Conservation (phyloP, 2,329 filamentous ascomycete species). For the Graphilbum sp. region DNA sequence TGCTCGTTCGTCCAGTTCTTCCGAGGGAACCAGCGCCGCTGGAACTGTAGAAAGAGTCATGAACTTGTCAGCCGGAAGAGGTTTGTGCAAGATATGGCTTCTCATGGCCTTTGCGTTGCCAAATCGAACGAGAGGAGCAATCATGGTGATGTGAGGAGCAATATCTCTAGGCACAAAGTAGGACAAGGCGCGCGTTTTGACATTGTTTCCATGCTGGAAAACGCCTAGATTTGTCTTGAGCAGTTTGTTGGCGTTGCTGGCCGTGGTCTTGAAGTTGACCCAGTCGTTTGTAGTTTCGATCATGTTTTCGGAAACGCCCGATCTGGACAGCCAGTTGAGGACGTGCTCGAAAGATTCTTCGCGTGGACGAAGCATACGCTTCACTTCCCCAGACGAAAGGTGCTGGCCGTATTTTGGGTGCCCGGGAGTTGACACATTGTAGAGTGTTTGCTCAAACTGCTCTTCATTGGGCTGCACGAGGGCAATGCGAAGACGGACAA, state of each 20-base stretch:
- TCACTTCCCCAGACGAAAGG: slow-evolving; percentile 28
- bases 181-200: slow-evolving; percentile 16
- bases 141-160: slow-evolving; percentile 22
- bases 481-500: slow-evolving; percentile 9
- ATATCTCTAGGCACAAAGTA: slow-evolving; percentile 19
- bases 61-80: not conserved
- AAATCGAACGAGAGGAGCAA: slow-evolving; percentile 31
- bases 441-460: slow-evolving; percentile 14
- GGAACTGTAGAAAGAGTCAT: too few relatives aligned
- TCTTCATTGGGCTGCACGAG: slow-evolving; percentile 10
- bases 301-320: slow-evolving; percentile 18
- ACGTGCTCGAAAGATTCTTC: slow-evolving; percentile 22
- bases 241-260: slow-evolving; percentile 11
- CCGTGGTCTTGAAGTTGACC: slow-evolving; percentile 12
- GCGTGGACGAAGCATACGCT: slow-evolving; percentile 28
- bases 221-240: slow-evolving; percentile 12
- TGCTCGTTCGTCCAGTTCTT: slow-evolving; percentile 5
- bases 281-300: slow-evolving; percentile 16
- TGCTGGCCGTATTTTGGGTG: slow-evolving; percentile 30
- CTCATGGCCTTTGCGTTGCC: slow-evolving; percentile 11
- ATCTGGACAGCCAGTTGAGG: slow-evolving; percentile 26
- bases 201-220: slow-evolving; percentile 9
- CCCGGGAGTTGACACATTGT: slow-evolving; percentile 26
- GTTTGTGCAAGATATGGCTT: slow-evolving; percentile 12
- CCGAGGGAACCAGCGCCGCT: slow-evolving; percentile 7